Percentiles rank a stretch among this genome's conserved stretches.
Evolutionary conservation across 2,329 filamentous ascomycete genomes (phyloP).

Genomic region (Emergomyces africanus): DNA sequence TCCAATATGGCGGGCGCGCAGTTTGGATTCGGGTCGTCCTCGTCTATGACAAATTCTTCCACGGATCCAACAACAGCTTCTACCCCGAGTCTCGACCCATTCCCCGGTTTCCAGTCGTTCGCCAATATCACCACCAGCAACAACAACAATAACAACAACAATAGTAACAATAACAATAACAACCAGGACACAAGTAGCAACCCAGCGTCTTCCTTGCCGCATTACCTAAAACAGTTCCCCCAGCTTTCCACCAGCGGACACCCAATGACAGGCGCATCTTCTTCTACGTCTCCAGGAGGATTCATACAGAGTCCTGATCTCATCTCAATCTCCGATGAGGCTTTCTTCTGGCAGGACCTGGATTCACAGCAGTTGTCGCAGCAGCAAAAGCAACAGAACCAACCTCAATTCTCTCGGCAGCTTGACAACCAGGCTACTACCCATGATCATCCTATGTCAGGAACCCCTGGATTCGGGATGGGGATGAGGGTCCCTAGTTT

Average conservation of each 20-base stretch:
- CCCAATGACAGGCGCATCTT: neutral
- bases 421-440: neutral
- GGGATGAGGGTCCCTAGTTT: constrained; percentile 13
- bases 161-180: neutral
- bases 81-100: neutral
- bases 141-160: too few relatives aligned
- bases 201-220: neutral
- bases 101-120: neutral
- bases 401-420: neutral
- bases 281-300: neutral
- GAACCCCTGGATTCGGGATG: constrained; percentile 9
- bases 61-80: neutral
- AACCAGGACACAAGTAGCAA: neutral
- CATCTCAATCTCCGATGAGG: neutral
- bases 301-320: neutral
- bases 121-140: too few relatives aligned
- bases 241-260: neutral
- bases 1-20: constrained; percentile 4
- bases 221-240: neutral
- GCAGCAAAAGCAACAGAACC: neutral
- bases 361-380: neutral
- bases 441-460: neutral
- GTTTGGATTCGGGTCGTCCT: constrained; percentile 5
- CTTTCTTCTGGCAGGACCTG: neutral
- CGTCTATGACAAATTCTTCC: neutral